Base-by-base conservation (phyloP, 225 moss, liverwort and hornwort genomes). In the Marchantia paleacea region DNA sequence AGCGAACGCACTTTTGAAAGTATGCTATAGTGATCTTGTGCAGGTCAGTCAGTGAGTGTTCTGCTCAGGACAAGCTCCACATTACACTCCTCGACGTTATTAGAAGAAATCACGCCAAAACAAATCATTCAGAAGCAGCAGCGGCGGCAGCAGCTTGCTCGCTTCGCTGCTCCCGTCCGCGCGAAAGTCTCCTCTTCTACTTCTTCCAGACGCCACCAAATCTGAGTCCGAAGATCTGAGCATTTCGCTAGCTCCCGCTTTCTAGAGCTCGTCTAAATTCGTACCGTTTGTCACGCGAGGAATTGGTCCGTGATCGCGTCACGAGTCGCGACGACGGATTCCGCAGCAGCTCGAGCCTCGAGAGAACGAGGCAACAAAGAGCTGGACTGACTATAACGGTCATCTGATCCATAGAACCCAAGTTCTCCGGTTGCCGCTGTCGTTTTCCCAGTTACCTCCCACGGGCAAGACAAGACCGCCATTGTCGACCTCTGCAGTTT, bases 301-400 rank as follows among this genome's bases (percentile, higher is more conserved):
- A 51, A 66, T 26, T 12, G 50, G 9, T 68, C 31, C 66, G 5
- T 28, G 39, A 69, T 67, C 67, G 26, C 26, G 0, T 14, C 22
- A 30, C 70, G 47, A 48, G n/a, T 72, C 72, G 72, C 51, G 52
- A 51, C 72, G 51, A 19, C 3, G 55, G 74, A 28, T 74, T 55
- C 29, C 24, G n/a, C 11, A 68, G 68, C 68, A 68, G n/a, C 22
- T 39, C 10, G 12, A 29, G 29, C 67, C 7, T 16, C 28, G 25
- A 22, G 67, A 67, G 30, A 31, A 19, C 28, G 10, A 28, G 30
- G 6, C 10, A 22, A 52, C 10, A 28, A 28, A 75, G 26, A 4
- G 28, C 54, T 60, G 75, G 58, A 76, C 75, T 58, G 60, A 76
- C 60, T 20, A 22, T 47, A 76, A 76, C 75, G 75, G 75, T 76